These are phyloP conservation scores for Phaeosphaeria sp. DNA, from an alignment of 2,329 filamentous ascomycete genomes.

Conservation along the genomic window DNA sequence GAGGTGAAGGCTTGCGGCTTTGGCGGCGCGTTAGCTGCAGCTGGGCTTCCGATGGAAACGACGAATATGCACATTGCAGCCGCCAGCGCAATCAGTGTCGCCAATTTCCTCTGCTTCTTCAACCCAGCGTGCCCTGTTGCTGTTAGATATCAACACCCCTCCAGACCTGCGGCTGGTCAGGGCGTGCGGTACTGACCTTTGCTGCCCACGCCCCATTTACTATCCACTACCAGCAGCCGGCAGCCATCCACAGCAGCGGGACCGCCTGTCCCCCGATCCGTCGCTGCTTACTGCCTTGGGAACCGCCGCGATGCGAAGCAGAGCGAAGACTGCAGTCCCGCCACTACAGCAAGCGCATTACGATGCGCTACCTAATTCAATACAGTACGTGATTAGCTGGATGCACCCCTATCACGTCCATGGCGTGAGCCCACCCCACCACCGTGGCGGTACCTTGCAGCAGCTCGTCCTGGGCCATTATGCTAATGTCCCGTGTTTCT, in stretches of 20 bases:
- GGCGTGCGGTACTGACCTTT: neutral
- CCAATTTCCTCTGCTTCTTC: constrained; percentile 10
- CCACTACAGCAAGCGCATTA: constrained; percentile 49
- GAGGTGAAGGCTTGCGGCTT: neutral
- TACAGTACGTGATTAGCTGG: constrained; percentile 47
- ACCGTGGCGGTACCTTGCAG: constrained; percentile 39
- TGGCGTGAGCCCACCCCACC: constrained; percentile 30
- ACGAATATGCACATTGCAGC: neutral
- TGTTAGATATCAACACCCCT: neutral
- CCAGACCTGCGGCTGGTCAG: neutral
- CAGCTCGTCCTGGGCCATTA: constrained; percentile 10
- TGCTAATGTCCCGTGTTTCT: constrained; percentile 30
- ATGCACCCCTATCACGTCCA: constrained; percentile 19
- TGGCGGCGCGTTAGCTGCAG: constrained; percentile 19
- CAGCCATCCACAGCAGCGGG: neutral
- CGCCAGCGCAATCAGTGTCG: neutral
- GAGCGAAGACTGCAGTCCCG: constrained; percentile 27
- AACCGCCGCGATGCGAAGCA: constrained; percentile 38
- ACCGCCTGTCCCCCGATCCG: neutral
- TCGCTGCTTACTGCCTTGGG: constrained; percentile 1
- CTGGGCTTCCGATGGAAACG: constrained; percentile 29
- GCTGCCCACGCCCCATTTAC: too few relatives aligned
- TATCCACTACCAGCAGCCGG: too few relatives aligned
- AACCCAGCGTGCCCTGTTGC: constrained; percentile 1
- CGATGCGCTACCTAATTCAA: constrained; percentile 50